Base-by-base conservation (phyloP, 441 rosid genomes). In the Macaranga tanarius region DNA sequence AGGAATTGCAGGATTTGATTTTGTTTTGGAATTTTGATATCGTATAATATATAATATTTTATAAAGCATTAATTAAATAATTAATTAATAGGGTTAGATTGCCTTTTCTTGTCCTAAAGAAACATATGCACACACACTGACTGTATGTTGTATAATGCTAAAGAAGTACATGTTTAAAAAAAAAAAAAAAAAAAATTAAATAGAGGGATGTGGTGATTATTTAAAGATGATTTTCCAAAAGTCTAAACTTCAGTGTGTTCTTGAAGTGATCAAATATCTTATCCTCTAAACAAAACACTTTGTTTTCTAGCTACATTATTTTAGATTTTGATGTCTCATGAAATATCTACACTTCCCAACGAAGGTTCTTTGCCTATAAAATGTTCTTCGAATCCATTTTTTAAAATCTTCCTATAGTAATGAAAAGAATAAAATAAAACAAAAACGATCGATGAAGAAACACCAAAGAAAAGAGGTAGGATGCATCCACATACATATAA, bases 231-330 rank as follows among this genome's bases (percentile, higher is more conserved):
- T 78, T 78, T 45, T 70, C 83, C 87, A 77, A 83, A 81, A 61
- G 48, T 80, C 90, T 88, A 80, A 90, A 84, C 81, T 87, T 83
- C 89, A 81, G 89, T 80, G 90, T 76, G 76, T 23, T 76, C 89
- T 87, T 82, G 95, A 84, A 90, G 73, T 77, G 83, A 87, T 90
- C 67, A 85, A 90, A 66, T 61, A 79, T 77, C 79, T 76, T 65
- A 75, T 81, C 85, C 75, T 69, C 61, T 60, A 73, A 83, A 79
- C 68, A 68, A 58, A 74, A 56, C 62, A 59, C 68, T 81, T 77
- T 73, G 79, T 75, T 79, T 75, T 79, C 71, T 78, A 67, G 62
- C 61, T 45, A 8, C 15, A 45, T 50, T 12, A 10, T 10, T 34
- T 56, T 50, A 62, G 50, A 69, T 20, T 47, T 69, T 60, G 20